These are phyloP conservation scores for Nicotiana tabacum DNA, from an alignment of 257 asterid genomes.

Conservation along the genomic window DNA sequence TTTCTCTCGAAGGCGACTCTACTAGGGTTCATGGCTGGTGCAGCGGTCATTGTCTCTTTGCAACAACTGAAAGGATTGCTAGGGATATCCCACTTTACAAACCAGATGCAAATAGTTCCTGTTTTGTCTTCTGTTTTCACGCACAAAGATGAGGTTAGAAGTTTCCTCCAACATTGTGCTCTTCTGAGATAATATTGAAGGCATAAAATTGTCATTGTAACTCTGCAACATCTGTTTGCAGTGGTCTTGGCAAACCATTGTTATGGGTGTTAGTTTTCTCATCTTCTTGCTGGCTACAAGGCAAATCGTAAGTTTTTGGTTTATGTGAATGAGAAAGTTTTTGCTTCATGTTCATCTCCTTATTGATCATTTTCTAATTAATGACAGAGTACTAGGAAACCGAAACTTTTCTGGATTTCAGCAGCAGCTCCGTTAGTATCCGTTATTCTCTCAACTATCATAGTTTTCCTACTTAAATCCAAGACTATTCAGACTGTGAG, in stretches of 20 bases:
- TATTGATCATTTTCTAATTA: not conserved
- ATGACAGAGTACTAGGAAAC: conserved; percentile 63
- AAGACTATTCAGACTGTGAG: conserved; percentile 62
- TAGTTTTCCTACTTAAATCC: conserved; percentile 51
- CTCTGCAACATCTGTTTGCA: conserved; percentile 21
- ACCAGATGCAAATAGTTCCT: conserved; percentile 72
- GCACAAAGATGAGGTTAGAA: conserved; percentile 55
- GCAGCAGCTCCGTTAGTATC: conserved; percentile 85
- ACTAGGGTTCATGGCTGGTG: conserved; percentile 92
- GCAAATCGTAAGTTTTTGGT: conserved; percentile 49
- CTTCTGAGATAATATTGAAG: not conserved
- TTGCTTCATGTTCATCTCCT: not conserved
- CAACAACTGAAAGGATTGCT: conserved; percentile 85
- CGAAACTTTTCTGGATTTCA: conserved; percentile 75
- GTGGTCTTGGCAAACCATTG: conserved; percentile 82
- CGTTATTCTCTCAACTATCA: conserved; percentile 64
- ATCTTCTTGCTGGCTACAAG: conserved; percentile 50
- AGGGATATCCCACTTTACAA: conserved; percentile 79
- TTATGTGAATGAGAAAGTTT: not conserved
- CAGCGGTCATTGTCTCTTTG: conserved; percentile 82
- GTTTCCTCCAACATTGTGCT: not conserved
- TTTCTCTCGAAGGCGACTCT: conserved; percentile 92
- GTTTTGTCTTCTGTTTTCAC: conserved; percentile 62
- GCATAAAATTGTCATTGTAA: not conserved
- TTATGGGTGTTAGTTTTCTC: conserved; percentile 63